These are phyloP conservation scores for Metrosideros polymorpha DNA, from an alignment of 441 rosid species.

Conservation along the genomic window DNA sequence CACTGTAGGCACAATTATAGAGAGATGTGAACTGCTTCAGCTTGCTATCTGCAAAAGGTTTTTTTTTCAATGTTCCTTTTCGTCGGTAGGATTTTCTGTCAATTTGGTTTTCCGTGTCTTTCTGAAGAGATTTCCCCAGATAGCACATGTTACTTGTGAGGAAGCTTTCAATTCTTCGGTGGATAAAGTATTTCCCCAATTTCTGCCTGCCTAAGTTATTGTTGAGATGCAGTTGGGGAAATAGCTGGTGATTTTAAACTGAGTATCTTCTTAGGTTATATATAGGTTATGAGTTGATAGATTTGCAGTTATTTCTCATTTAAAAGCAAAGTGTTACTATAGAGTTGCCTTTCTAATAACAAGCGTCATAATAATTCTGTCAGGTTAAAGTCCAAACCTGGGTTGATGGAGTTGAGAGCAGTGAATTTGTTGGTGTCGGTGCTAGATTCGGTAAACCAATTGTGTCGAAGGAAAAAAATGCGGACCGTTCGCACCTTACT, in stretches of 20 bases:
- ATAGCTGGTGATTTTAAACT: neutral
- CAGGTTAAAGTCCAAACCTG: slow-evolving; percentile 98
- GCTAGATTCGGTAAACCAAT: slow-evolving; percentile 87
- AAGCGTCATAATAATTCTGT: neutral
- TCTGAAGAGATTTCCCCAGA: neutral
- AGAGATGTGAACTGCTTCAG: neutral
- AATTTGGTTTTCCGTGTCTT: neutral
- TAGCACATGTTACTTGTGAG: neutral
- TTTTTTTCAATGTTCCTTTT: neutral
- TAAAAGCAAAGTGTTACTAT: neutral
- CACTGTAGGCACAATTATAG: neutral
- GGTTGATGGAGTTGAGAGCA: slow-evolving; percentile 70
- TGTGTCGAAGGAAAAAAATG: slow-evolving; percentile 92
- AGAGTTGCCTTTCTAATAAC: neutral
- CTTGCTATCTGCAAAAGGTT: neutral
- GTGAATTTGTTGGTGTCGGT: slow-evolving; percentile 95
- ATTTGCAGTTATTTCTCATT: neutral
- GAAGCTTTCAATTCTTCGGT: neutral
- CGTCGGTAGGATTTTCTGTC: neutral
- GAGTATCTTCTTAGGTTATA: neutral
- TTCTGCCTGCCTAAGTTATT: neutral
- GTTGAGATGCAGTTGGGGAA: neutral
- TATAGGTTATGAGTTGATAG: neutral
- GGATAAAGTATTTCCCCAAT: neutral
- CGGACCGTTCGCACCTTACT: slow-evolving; percentile 57